phyloP scores from a whole-genome alignment of 2,329 filamentous ascomycete genomes.

The Xylaria sp. region DNA sequence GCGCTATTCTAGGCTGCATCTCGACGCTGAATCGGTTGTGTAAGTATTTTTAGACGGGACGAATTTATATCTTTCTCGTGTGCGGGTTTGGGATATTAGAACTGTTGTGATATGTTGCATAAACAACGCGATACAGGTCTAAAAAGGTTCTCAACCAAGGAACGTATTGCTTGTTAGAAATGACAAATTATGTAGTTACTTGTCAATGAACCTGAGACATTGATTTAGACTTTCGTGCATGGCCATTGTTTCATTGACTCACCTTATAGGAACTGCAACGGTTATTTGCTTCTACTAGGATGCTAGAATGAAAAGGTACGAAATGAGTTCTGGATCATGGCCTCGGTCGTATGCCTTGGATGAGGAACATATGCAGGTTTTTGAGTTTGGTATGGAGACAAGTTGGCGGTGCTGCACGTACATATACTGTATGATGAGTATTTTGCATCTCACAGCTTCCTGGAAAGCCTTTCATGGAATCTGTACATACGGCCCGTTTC shows the following conservation, averaged over 20 bases:
- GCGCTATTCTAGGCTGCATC: slow-evolving; percentile 5
- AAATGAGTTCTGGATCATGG: neutral
- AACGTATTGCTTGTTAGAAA: neutral
- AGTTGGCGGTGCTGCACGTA: neutral
- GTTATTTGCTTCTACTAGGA: neutral
- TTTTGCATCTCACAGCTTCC: neutral
- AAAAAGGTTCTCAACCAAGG: neutral
- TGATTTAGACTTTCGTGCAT: neutral
- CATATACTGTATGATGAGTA: neutral
- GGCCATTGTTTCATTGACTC: neutral
- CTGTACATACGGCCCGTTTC: neutral
- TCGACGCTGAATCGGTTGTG: neutral
- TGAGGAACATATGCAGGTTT: neutral
- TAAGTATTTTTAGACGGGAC: slow-evolving; percentile 12
- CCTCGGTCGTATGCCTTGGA: neutral
- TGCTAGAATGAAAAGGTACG: neutral
- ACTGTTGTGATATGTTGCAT: neutral
- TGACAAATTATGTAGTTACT: neutral
- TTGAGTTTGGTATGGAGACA: neutral
- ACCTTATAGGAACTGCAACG: neutral
- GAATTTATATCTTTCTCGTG: neutral
- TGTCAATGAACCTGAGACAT: neutral
- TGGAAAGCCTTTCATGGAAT: neutral
- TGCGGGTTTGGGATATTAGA: neutral
- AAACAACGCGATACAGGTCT: neutral